Percentiles rank a stretch among this genome's conserved stretches.
phyloP scores from a whole-genome alignment of 805 yeast species.

The Kodamaea neixiangensis region DNA sequence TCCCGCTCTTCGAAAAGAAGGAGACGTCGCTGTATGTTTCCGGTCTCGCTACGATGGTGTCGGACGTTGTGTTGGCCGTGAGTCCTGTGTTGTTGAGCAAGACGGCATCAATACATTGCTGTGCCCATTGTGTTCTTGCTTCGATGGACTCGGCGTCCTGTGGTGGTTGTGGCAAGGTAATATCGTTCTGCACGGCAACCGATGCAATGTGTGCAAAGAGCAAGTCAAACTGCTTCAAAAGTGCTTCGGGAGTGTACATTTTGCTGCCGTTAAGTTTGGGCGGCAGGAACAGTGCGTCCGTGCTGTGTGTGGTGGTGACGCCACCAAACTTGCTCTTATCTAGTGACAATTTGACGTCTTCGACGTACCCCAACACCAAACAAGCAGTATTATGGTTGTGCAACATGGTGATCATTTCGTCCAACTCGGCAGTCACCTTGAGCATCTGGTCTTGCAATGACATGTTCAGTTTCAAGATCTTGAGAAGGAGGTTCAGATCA shows the following conservation, averaged over 20 bases:
- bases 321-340: slow-evolving; percentile 8
- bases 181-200: slow-evolving; percentile 44
- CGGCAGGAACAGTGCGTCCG: slow-evolving; percentile 12
- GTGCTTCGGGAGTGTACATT: slow-evolving; percentile 3
- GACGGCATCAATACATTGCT: slow-evolving; percentile 41
- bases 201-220: slow-evolving; percentile 50
- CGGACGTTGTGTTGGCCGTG: background rate
- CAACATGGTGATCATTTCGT: slow-evolving; percentile 26
- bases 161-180: slow-evolving; percentile 39
- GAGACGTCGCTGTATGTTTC: slow-evolving; percentile 11
- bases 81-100: slow-evolving; percentile 6
- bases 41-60: background rate
- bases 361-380: slow-evolving; percentile 49
- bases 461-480: slow-evolving; percentile 34
- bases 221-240: slow-evolving; percentile 38
- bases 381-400: slow-evolving; percentile 47
- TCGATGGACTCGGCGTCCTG: slow-evolving; percentile 23
- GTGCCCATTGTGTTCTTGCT: slow-evolving; percentile 37
- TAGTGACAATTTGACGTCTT: slow-evolving; percentile 36
- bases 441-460: slow-evolving; percentile 33
- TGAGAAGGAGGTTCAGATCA: slow-evolving; percentile 30
- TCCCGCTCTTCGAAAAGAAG: slow-evolving; percentile 11
- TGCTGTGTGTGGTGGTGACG: background rate
- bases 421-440: slow-evolving; percentile 29
- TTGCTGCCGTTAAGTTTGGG: slow-evolving; percentile 8